Evolutionary conservation across 768 basidiomycete species (phyloP).

Genomic region (Rhizopogon vesiculosus): DNA sequence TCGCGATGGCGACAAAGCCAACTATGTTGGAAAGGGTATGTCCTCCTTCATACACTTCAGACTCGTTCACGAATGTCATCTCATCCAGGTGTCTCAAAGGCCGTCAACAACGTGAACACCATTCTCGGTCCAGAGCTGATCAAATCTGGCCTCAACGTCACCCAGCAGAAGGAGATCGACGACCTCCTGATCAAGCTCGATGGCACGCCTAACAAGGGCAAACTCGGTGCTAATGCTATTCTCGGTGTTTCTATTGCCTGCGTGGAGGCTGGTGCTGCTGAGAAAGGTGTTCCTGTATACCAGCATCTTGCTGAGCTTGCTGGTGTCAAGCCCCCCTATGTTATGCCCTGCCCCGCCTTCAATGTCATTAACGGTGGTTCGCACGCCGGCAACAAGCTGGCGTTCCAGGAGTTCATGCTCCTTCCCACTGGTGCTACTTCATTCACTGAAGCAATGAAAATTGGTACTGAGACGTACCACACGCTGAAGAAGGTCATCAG

Average conservation of each 20-base stretch:
- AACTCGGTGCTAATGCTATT: conserved; percentile 98
- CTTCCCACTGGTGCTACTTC: conserved; percentile 87
- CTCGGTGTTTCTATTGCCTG: conserved; percentile 97
- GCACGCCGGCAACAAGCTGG: conserved; percentile 98
- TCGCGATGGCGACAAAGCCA: conserved; percentile 90
- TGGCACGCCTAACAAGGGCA: conserved; percentile 97
- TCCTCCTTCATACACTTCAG: background rate
- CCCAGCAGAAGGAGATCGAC: conserved; percentile 92
- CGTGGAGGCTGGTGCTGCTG: conserved; percentile 87
- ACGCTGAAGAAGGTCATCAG: conserved; percentile 98
- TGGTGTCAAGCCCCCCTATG: conserved; percentile 90
- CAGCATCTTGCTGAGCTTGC: conserved; percentile 95
- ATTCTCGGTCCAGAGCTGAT: conserved; percentile 86
- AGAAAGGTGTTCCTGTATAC: conserved; percentile 95
- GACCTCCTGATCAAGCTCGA: conserved; percentile 98
- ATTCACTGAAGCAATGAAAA: conserved; percentile 98
- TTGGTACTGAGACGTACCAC: conserved; percentile 97
- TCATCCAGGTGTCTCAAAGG: conserved; percentile 79
- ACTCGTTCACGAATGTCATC: background rate
- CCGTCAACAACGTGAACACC: conserved; percentile 91
- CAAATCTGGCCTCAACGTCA: conserved; percentile 78
- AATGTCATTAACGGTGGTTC: conserved; percentile 99
- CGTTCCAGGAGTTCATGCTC: conserved; percentile 99
- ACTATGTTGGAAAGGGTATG: conserved; percentile 94
- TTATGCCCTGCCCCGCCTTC: conserved; percentile 90